Evolutionary conservation across 805 yeast genomes (phyloP).

Genomic region (Saturnispora dispora): DNA sequence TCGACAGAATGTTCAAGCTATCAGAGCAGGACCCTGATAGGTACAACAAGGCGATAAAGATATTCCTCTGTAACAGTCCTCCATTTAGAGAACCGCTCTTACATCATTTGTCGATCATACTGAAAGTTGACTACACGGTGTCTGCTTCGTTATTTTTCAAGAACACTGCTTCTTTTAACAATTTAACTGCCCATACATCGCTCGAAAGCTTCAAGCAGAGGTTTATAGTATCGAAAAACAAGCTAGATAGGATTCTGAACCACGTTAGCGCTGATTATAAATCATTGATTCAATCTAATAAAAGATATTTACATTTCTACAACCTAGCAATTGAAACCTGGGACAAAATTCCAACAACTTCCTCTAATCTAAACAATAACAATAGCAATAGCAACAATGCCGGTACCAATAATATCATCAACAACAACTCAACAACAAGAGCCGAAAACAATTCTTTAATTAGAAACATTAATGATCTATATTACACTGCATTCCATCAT

Average conservation of each 20-base stretch:
- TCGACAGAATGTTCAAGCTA: conserved; percentile 36
- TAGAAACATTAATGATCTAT: conserved; percentile 47
- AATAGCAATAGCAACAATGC: neutral
- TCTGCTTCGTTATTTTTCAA: conserved; percentile 67
- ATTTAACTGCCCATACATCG: conserved; percentile 52
- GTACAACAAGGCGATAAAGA: conserved; percentile 38
- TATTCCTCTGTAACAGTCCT: conserved; percentile 61
- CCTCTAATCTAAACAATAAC: conserved; percentile 5
- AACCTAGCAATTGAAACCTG: conserved; percentile 51
- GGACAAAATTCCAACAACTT: conserved; percentile 50
- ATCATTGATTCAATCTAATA: conserved; percentile 32
- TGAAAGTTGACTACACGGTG: conserved; percentile 64
- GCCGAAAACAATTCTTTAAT: conserved; percentile 34
- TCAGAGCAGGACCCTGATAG: conserved; percentile 26
- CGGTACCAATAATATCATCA: neutral
- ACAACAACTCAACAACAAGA: conserved; percentile 17
- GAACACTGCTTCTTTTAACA: conserved; percentile 63
- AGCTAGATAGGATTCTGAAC: conserved; percentile 56
- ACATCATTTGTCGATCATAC: conserved; percentile 55
- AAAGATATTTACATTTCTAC: conserved; percentile 25
- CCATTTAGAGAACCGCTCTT: conserved; percentile 62
- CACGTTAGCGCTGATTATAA: conserved; percentile 46
- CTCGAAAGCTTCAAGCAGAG: conserved; percentile 56
- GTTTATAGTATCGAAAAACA: conserved; percentile 51
- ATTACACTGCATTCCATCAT: conserved; percentile 57